Evolutionary conservation across 2,329 filamentous ascomycete species (phyloP).

Genomic region (Ophiostoma triangulosporum): DNA sequence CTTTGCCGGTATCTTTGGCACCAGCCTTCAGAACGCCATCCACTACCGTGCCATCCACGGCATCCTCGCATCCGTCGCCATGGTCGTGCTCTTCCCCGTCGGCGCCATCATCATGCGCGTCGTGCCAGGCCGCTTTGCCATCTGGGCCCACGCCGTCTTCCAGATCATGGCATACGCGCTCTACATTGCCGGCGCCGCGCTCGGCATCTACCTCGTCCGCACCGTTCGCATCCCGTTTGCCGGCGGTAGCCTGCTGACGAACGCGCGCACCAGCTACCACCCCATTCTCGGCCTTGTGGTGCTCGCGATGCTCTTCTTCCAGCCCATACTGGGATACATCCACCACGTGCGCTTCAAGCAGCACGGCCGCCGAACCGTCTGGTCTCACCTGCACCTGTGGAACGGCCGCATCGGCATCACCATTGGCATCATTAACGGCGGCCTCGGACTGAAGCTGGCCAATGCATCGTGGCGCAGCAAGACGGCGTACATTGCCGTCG

Average conservation of each 20-base stretch:
- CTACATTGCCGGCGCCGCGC: conserved; percentile 25
- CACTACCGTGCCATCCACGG: conserved; percentile 27
- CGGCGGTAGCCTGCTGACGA: conserved; percentile 20
- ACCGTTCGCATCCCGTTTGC: conserved; percentile 21
- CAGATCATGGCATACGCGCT: conserved; percentile 26
- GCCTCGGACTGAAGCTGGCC: conserved; percentile 28
- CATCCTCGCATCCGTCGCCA: conserved; percentile 26
- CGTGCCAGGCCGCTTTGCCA: conserved; percentile 22
- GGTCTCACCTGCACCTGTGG: conserved; percentile 30
- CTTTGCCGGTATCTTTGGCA: conserved; percentile 15
- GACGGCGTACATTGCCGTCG: conserved; percentile 26
- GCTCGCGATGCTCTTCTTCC: conserved; percentile 25
- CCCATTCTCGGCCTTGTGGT: conserved; percentile 33
- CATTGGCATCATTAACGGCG: conserved; percentile 32
- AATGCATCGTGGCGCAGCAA: conserved; percentile 17
- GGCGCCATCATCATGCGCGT: conserved; percentile 30
- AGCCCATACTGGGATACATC: conserved; percentile 28
- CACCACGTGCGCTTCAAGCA: conserved; percentile 30
- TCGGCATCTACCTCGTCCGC: conserved; percentile 29
- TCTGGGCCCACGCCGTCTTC: conserved; percentile 26
- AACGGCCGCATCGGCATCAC: conserved; percentile 26
- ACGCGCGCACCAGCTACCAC: conserved; percentile 25
- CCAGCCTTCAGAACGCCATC: conserved; percentile 19
- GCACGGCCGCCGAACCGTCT: conserved; percentile 24
- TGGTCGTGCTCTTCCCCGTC: conserved; percentile 30